Percentiles rank a stretch among this genome's conserved stretches.
These are phyloP conservation scores for Globisporangium perplexum DNA, from an alignment of 352 stramenopile genomes.

Conservation along the genomic window DNA sequence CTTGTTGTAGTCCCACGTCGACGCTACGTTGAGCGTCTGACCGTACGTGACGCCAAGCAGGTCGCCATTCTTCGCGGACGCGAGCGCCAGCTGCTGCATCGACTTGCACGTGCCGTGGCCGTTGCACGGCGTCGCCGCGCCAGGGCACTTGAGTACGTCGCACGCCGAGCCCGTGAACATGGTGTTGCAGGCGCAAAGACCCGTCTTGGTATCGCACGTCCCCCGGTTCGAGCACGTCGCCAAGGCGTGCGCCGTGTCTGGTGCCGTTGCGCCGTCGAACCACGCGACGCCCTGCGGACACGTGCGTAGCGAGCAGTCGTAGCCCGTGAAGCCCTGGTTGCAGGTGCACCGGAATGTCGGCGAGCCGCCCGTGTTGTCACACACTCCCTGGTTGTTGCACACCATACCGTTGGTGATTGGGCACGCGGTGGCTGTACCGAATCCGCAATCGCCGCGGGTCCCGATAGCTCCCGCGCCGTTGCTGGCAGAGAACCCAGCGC, in stretches of 20 bases:
- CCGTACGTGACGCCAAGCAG: conserved; percentile 55
- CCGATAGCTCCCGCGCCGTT: conserved; percentile 35
- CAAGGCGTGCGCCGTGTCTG: conserved; percentile 43
- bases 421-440: conserved; percentile 22
- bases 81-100: conserved; percentile 59
- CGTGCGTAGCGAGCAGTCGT: conserved; percentile 47
- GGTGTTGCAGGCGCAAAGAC: conserved; percentile 50
- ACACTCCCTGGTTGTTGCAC: conserved; percentile 47
- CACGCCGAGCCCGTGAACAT: conserved; percentile 81
- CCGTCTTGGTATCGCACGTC: conserved; percentile 43
- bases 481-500: conserved; percentile 49
- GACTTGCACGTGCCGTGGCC: conserved; percentile 67
- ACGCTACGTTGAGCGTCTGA: conserved; percentile 39
- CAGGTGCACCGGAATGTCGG: conserved; percentile 57
- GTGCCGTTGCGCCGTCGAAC: conserved; percentile 56
- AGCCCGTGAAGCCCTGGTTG: conserved; percentile 45
- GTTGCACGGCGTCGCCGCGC: conserved; percentile 36
- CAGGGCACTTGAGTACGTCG: conserved; percentile 51
- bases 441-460: conserved; percentile 44
- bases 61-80: conserved; percentile 32
- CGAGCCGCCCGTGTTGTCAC: conserved; percentile 16
- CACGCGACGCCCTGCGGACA: conserved; percentile 51
- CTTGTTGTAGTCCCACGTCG: conserved; percentile 81
- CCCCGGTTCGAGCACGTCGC: conserved; percentile 50
- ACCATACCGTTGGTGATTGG: conserved; percentile 23